Evolutionary conservation across 31 red algal genomes (phyloP).

Genomic region (Odonthalia washingtoniensis): DNA sequence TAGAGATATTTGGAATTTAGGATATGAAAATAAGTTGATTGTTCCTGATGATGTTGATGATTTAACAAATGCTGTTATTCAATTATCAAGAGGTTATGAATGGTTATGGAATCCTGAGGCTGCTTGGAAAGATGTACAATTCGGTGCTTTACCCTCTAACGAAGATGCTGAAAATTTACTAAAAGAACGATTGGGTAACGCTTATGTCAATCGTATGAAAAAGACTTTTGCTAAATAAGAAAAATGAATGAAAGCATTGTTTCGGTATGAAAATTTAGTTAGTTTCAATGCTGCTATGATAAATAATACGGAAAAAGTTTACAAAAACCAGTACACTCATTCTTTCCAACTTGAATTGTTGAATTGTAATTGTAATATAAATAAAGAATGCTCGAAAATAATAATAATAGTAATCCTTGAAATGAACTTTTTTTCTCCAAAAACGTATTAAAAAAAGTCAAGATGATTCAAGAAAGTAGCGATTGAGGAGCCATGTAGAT

Average conservation of each 20-base stretch:
- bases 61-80: slow-evolving; percentile 40
- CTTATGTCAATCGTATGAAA: slow-evolving; percentile 23
- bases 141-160: slow-evolving; percentile 18
- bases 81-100: slow-evolving; percentile 33
- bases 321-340: no score
- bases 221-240: not conserved
- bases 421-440: no score
- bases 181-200: slow-evolving; percentile 12
- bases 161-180: slow-evolving; percentile 8
- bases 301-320: no score
- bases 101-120: slow-evolving; percentile 30
- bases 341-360: no score
- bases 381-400: no score
- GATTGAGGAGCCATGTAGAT: not conserved
- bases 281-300: no score
- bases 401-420: no score
- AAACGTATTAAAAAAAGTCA: no score
- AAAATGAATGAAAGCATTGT: no score
- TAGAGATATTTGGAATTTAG: slow-evolving; percentile 55
- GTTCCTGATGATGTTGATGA: slow-evolving; percentile 31
- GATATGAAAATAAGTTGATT: not conserved
- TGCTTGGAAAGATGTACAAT: slow-evolving; percentile 32
- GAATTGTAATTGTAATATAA: no score
- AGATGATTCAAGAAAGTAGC: no score
- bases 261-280: no score